Percentiles rank a stretch among this genome's conserved stretches.
phyloP scores from a whole-genome alignment of 805 yeast genomes.

The Wickerhamomyces sydowiorum region DNA sequence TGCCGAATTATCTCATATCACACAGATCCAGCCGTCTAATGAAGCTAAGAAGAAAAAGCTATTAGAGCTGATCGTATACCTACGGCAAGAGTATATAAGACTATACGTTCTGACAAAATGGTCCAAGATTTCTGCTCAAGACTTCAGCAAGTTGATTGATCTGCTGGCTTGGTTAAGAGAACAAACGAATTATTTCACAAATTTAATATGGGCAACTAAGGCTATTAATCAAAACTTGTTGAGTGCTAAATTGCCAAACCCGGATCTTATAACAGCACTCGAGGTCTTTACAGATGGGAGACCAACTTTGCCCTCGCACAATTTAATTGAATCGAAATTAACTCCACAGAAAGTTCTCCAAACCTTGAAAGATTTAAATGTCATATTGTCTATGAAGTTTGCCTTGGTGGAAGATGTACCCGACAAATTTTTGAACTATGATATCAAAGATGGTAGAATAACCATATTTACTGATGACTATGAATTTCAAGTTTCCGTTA shows the following conservation, averaged over 20 bases:
- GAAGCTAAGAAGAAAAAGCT: conserved; percentile 61
- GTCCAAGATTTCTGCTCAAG: conserved; percentile 65
- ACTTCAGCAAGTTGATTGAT: conserved; percentile 74
- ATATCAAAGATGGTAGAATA: conserved; percentile 71
- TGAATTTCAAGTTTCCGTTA: conserved; percentile 73
- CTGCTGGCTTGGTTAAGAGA: conserved; percentile 81
- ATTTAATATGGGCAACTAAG: conserved; percentile 59
- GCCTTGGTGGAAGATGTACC: conserved; percentile 66
- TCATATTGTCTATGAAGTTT: conserved; percentile 66
- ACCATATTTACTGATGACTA: conserved; percentile 56
- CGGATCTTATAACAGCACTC: conserved; percentile 81
- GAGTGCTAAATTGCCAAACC: conserved; percentile 88
- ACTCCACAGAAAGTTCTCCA: conserved; percentile 50
- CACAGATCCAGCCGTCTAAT: conserved; percentile 61
- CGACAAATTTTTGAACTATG: conserved; percentile 52
- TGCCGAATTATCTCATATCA: conserved; percentile 51
- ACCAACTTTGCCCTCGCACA: conserved; percentile 67
- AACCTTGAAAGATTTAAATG: conserved; percentile 64
- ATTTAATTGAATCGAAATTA: conserved; percentile 46
- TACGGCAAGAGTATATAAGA: conserved; percentile 81
- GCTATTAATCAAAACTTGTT: conserved; percentile 65
- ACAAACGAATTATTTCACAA: conserved; percentile 65
- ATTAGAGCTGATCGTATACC: conserved; percentile 57
- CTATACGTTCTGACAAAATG: conserved; percentile 85
- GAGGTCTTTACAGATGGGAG: conserved; percentile 77